These are phyloP conservation scores for Darksidea phi DNA, from an alignment of 495 filamentous ascomycete genomes.

Conservation along the genomic window DNA sequence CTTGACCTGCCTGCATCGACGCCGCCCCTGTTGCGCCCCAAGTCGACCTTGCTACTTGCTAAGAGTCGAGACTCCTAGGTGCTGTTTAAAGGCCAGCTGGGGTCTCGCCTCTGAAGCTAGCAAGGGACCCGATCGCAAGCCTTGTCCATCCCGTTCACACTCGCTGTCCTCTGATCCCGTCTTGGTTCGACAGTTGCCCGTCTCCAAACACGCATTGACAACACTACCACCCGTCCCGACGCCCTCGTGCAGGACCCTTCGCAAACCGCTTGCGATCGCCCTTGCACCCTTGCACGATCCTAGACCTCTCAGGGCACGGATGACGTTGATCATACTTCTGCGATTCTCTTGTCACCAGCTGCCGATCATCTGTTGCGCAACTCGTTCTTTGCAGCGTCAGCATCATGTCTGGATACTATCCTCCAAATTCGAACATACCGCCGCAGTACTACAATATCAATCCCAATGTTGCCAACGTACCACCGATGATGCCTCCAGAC, in stretches of 20 bases:
- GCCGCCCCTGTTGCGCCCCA: constrained; percentile 21
- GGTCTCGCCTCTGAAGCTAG: constrained; percentile 29
- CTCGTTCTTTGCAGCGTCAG: neutral
- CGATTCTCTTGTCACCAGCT: constrained; percentile 5
- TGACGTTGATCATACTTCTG: constrained; percentile 34
- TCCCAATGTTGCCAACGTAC: constrained; percentile 18
- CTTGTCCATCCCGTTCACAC: constrained; percentile 10
- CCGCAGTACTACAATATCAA: constrained; percentile 34
- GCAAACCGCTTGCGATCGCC: constrained; percentile 22
- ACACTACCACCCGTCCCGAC: constrained; percentile 7
- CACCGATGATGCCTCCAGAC: constrained; percentile 23
- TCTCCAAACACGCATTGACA: constrained; percentile 23
- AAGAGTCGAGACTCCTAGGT: constrained; percentile 18
- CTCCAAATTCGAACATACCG: constrained; percentile 28
- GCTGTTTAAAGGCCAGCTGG: constrained; percentile 30
- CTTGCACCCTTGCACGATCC: constrained; percentile 17
- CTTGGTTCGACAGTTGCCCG: constrained; percentile 25
- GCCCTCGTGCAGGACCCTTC: constrained; percentile 5
- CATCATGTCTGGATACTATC: constrained; percentile 37
- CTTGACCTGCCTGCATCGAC: neutral
- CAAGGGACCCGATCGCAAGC: constrained; percentile 31
- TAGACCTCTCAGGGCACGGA: constrained; percentile 27
- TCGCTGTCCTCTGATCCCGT: constrained; percentile 12
- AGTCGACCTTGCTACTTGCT: constrained; percentile 12
- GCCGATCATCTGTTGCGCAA: constrained; percentile 3